Percentiles rank a stretch among this genome's conserved stretches.
Conservation (phyloP, 441 rosid species). For the Pelargonium citronellum region DNA sequence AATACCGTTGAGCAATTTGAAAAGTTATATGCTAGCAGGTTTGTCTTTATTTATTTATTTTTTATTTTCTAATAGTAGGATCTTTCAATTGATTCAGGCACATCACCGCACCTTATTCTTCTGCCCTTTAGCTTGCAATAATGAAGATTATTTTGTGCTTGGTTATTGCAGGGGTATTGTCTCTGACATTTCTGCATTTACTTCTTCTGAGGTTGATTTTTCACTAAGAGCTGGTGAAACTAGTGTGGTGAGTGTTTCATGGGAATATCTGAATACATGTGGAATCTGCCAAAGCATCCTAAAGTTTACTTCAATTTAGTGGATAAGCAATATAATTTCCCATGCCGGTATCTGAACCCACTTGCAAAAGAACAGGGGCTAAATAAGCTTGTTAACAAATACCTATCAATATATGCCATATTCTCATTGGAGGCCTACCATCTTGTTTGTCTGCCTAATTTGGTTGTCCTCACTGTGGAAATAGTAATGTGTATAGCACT, state of each 20-base stretch:
- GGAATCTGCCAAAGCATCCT: conserved; percentile 5
- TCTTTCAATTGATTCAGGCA: background rate
- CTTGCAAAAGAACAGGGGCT: background rate
- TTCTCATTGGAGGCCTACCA: background rate
- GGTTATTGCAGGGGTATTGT: conserved; percentile 43
- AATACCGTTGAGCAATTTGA: conserved; percentile 36
- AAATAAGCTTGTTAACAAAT: background rate
- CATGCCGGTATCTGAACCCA: background rate
- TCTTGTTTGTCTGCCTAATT: background rate
- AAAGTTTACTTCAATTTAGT: conserved; percentile 5
- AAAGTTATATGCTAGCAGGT: conserved; percentile 36
- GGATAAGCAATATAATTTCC: conserved; percentile 4
- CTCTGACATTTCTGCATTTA: conserved; percentile 43
- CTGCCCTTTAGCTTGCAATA: conserved; percentile 7
- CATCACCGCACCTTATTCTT: conserved; percentile 9
- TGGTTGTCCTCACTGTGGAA: conserved; percentile 6
- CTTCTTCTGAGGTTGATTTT: conserved; percentile 65
- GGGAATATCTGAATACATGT: conserved; percentile 17
- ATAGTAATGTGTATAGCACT: background rate
- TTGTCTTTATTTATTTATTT: conserved; percentile 1
- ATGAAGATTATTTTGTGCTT: conserved; percentile 19
- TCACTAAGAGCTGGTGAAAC: conserved; percentile 58
- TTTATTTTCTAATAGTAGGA: background rate
- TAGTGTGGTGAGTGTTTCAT: conserved; percentile 51
- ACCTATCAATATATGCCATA: background rate